phyloP scores from a whole-genome alignment of 73 alveolate species.

The Blepharisma japonicum region DNA sequence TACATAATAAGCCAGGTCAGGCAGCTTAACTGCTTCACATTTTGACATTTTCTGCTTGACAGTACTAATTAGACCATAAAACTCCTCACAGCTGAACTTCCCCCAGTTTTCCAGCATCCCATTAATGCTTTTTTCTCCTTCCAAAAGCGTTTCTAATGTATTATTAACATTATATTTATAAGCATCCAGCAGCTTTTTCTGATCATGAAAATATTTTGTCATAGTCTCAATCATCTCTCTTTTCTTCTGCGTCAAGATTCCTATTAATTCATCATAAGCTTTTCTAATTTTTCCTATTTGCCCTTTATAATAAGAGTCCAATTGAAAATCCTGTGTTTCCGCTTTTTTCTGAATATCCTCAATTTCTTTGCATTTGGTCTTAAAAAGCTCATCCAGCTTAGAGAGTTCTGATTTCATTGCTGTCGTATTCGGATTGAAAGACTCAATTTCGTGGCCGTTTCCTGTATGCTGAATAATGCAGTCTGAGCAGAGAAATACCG shows the following conservation, averaged over 20 bases:
- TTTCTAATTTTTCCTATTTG: conserved; percentile 13
- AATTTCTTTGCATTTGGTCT: neutral
- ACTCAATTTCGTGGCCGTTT: conserved; percentile 42
- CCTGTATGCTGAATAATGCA: conserved; percentile 59
- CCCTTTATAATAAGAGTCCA: neutral
- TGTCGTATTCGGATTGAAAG: conserved; percentile 20
- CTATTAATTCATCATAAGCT: conserved; percentile 6
- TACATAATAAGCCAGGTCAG: no score
- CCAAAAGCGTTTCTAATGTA: no score
- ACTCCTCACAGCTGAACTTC: no score
- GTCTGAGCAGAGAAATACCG: conserved; percentile 44
- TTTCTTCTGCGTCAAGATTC: neutral
- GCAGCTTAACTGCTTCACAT: no score
- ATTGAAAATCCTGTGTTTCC: neutral
- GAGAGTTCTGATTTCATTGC: conserved; percentile 12
- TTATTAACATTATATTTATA: neutral
- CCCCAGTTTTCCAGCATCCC: no score
- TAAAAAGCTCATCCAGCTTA: neutral
- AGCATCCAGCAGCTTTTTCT: neutral
- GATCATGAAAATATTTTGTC: conserved; percentile 10
- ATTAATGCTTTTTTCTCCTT: no score
- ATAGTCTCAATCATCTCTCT: conserved; percentile 7
- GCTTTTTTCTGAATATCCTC: neutral
- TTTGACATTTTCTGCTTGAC: no score
- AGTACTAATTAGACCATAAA: no score